Base-by-base conservation (phyloP, 352 stramenopile species). In the Pythium periplocum region DNA sequence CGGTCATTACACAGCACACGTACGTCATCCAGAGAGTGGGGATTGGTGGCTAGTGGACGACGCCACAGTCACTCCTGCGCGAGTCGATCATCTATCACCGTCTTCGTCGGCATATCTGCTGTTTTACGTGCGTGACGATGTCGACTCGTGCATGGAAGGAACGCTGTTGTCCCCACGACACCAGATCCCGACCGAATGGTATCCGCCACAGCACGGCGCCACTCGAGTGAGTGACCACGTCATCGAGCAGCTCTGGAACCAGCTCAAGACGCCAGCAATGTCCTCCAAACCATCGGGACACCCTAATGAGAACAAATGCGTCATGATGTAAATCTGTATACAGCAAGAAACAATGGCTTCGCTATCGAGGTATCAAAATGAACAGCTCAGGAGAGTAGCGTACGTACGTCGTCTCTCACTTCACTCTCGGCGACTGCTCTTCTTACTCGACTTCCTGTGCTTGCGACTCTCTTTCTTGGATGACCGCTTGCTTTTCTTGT, bases 11-110 rank as follows among this genome's bases (percentile, higher is more conserved):
- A 86, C 75, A 1, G 78, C 81, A 4, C 73, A 84, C 52, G 67
- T 86, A 30, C 62, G 64, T 9, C 62, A 73, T 30, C 48, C 61
- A 12, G 57, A 72, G 10, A 75, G 60, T 50, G 61, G 58, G 38
- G 62, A 72, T 40, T 98, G 96, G 96, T 96, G 93, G 66, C 73
- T 96, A 46, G 97, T 98, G 45, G 96, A 98, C 57, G 96, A 99
- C 74, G 75, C 66, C n/a, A 71, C 50, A 32, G 78, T 65, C 4
- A 62, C 65, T 1, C 59, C 47, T 3, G 48, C 31, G 30, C 66
- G 45, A 31, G 62, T 40, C 41, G 44, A 76, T 44, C 62, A 67
- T 1, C 41, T 85, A 4, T 58, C 64, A 6, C 72, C 74, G 1
- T 86, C 76, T 1, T 55, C 63, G 35, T 66, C 77, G 5, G 78